phyloP scores from a whole-genome alignment of 208 protist genomes.

The Trypanosoma mega region DNA sequence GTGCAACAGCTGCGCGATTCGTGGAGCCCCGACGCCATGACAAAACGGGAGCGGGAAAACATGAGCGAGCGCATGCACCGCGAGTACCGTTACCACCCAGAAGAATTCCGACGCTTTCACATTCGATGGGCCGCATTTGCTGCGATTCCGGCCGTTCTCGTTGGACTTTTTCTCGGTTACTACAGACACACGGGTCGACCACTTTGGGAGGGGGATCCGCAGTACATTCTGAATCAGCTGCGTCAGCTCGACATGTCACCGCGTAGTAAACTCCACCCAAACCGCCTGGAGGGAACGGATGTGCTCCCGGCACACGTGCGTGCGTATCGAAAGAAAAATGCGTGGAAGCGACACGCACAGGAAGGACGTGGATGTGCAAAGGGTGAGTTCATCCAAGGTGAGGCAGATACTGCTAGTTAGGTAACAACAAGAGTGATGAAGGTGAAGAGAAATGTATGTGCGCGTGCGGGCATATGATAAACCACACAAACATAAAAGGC shows the following conservation, averaged over 20 bases:
- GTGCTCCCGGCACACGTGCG: constrained; percentile 60
- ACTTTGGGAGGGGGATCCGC: constrained; percentile 68
- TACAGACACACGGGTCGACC: constrained; percentile 52
- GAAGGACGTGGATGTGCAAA: constrained; percentile 10
- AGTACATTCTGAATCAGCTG: constrained; percentile 69
- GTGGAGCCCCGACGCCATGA: constrained; percentile 86
- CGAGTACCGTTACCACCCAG: constrained; percentile 87
- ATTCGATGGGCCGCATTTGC: constrained; percentile 51
- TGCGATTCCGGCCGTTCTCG: constrained; percentile 45
- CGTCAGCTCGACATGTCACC: constrained; percentile 71
- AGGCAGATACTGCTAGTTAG: neutral
- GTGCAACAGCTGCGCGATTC: constrained; percentile 79
- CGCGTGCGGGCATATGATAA: no score
- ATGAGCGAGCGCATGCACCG: constrained; percentile 79
- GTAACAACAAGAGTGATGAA: no score
- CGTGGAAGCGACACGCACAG: constrained; percentile 19
- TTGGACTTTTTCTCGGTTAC: constrained; percentile 43
- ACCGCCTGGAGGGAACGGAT: constrained; percentile 49
- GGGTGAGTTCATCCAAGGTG: constrained; percentile 32
- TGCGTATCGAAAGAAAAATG: constrained; percentile 39
- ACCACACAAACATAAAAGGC: no score
- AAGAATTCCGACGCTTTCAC: constrained; percentile 58
- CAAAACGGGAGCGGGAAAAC: constrained; percentile 63
- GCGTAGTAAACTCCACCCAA: constrained; percentile 62
- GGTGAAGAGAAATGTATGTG: no score